Conservation (phyloP, 1,284 basidiomycete genomes). For the Dichomitus squalens region DNA sequence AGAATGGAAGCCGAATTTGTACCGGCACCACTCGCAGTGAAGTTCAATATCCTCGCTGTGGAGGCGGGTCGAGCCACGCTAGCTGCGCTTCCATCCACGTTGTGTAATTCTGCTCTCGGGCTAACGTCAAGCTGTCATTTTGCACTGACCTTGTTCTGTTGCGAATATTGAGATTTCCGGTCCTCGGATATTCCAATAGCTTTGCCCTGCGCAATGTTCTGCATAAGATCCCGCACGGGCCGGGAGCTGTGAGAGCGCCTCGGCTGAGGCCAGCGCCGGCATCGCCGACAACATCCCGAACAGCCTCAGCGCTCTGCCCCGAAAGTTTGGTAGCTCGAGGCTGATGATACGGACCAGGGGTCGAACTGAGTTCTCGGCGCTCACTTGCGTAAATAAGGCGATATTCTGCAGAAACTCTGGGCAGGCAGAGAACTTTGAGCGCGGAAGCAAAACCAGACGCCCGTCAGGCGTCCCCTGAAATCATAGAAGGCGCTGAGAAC, state of each 20-base stretch:
- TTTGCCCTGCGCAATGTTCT: not conserved
- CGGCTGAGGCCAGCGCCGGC: slow-evolving; percentile 4
- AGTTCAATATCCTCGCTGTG: slow-evolving; percentile 10
- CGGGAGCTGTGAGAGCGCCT: slow-evolving; percentile 5
- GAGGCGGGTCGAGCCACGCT: not conserved
- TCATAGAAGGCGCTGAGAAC: slow-evolving; percentile 6
- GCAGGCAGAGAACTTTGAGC: not conserved
- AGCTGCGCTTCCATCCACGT: not conserved
- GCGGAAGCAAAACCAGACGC: slow-evolving; percentile 2
- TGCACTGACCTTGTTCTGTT: not conserved
- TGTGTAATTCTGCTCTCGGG: not conserved
- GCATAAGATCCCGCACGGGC: slow-evolving; percentile 13
- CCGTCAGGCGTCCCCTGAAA: not conserved
- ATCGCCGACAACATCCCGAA: slow-evolving; percentile 17
- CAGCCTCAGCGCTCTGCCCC: slow-evolving; percentile 11
- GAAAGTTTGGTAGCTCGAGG: slow-evolving; percentile 22
- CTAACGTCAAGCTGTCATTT: not conserved
- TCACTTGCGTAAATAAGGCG: slow-evolving; percentile 14
- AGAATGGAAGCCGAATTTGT: slow-evolving; percentile 18
- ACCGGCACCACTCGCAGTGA: not conserved
- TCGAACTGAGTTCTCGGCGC: slow-evolving; percentile 7
- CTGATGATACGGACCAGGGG: slow-evolving; percentile 6
- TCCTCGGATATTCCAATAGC: not conserved
- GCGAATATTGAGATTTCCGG: slow-evolving; percentile 3
- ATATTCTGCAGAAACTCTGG: not conserved